Conservation (phyloP, 1,284 basidiomycete species). For the Ceratobasidium sp. region DNA sequence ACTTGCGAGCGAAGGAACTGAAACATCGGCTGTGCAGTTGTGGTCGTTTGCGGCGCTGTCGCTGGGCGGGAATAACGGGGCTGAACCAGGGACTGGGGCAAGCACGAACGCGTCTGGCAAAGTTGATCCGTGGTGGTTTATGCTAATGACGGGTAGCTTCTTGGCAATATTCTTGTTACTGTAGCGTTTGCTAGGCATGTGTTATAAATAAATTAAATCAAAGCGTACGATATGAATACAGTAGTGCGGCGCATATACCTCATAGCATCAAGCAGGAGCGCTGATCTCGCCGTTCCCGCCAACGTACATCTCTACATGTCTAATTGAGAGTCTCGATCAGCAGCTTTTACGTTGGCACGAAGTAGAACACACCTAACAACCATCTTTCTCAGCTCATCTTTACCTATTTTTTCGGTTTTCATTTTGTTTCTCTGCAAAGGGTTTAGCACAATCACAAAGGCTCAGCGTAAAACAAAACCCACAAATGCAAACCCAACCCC, state of each 20-base stretch:
- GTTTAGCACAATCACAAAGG: background rate
- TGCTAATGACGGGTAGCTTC: too few species aligned
- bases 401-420: slow-evolving; percentile 39
- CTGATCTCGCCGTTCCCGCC: slow-evolving; percentile 40
- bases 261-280: background rate
- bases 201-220: background rate
- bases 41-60: slow-evolving; percentile 13
- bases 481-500: slow-evolving; percentile 66
- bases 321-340: background rate
- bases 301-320: slow-evolving; percentile 46
- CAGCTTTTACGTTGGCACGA: background rate
- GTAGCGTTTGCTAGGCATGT: background rate
- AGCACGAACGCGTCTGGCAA: background rate
- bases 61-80: background rate
- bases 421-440: slow-evolving; percentile 43
- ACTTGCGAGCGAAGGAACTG: slow-evolving; percentile 23
- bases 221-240: slow-evolving; percentile 8
- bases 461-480: slow-evolving; percentile 44
- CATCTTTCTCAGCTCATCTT: slow-evolving; percentile 42
- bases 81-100: background rate
- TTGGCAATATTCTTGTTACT: too few species aligned
- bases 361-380: slow-evolving; percentile 26
- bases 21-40: slow-evolving; percentile 25
- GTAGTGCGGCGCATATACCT: background rate
- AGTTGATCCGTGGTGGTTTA: background rate